phyloP scores from a whole-genome alignment of 768 basidiomycete species.

The Mycena vitilis region DNA sequence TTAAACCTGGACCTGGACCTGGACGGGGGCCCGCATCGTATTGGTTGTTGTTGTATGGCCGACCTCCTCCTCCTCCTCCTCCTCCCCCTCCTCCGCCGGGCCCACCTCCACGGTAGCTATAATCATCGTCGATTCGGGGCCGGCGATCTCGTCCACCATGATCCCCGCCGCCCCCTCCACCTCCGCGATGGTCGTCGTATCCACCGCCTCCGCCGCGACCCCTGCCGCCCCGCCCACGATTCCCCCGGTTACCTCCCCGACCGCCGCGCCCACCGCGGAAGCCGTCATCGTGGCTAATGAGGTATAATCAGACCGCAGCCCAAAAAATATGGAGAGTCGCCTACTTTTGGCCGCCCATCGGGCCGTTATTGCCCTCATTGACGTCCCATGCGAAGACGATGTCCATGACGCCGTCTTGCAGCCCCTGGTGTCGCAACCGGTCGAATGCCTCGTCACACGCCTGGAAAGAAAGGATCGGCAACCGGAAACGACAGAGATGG shows the following conservation, averaged over 20 bases:
- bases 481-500: not conserved
- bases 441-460: slow-evolving; percentile 86
- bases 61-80: slow-evolving; percentile 49
- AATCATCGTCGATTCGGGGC: slow-evolving; percentile 56
- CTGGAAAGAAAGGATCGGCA: slow-evolving; percentile 46
- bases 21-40: slow-evolving; percentile 57
- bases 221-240: slow-evolving; percentile 47
- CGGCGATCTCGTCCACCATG: slow-evolving; percentile 41
- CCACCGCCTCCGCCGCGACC: slow-evolving; percentile 56
- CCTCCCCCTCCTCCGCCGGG: slow-evolving; percentile 43
- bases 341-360: slow-evolving; percentile 55
- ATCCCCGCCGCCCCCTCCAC: slow-evolving; percentile 45
- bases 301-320: slow-evolving; percentile 1
- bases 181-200: slow-evolving; percentile 54
- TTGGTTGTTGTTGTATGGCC: slow-evolving; percentile 46
- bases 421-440: slow-evolving; percentile 78
- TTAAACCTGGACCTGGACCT: slow-evolving; percentile 37
- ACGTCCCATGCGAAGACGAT: slow-evolving; percentile 89
- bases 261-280: slow-evolving; percentile 57
- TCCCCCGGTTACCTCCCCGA: slow-evolving; percentile 56
- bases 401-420: slow-evolving; percentile 91
- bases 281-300: slow-evolving; percentile 39
- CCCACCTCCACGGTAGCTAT: slow-evolving; percentile 37
- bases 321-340: slow-evolving; percentile 27
- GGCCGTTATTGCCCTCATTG: slow-evolving; percentile 59